These are phyloP conservation scores for Boletellus deceptivus DNA, from an alignment of 1,284 basidiomycete genomes.

Conservation along the genomic window DNA sequence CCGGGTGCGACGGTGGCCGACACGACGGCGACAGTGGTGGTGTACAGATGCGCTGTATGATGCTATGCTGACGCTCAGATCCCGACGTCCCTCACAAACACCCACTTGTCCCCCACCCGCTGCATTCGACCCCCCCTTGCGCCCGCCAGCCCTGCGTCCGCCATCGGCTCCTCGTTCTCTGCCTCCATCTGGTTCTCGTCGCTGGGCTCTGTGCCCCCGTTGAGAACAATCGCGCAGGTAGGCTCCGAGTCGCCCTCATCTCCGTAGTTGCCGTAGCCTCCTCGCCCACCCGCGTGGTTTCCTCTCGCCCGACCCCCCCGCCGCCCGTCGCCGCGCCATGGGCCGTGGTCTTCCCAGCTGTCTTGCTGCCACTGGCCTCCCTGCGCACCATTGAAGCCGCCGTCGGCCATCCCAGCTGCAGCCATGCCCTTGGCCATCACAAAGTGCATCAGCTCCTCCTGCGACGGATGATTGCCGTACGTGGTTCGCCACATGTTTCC, in stretches of 20 bases:
- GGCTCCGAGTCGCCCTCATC: slow-evolving; percentile 32
- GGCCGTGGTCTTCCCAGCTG: slow-evolving; percentile 13
- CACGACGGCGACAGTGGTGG: slow-evolving; percentile 2
- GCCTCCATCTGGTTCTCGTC: not conserved
- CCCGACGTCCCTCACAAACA: slow-evolving; percentile 52
- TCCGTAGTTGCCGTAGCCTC: slow-evolving; percentile 36
- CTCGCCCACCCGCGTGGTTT: slow-evolving; percentile 33
- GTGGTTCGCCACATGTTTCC: slow-evolving; percentile 71
- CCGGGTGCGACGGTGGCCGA: too few relatives aligned
- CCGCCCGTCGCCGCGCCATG: slow-evolving; percentile 15
- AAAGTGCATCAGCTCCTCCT: slow-evolving; percentile 72
- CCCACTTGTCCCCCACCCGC: slow-evolving; percentile 68
- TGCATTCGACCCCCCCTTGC: slow-evolving; percentile 58
- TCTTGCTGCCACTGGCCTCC: slow-evolving; percentile 25
- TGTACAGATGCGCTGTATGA: slow-evolving; percentile 26
- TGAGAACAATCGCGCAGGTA: slow-evolving; percentile 58
- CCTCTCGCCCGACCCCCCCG: slow-evolving; percentile 36
- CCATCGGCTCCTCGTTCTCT: not conserved
- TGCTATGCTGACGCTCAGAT: slow-evolving; percentile 1
- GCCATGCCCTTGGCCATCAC: slow-evolving; percentile 46
- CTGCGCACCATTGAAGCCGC: slow-evolving; percentile 16
- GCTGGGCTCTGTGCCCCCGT: slow-evolving; percentile 37
- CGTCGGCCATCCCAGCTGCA: slow-evolving; percentile 20
- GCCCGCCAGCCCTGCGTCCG: slow-evolving; percentile 11
- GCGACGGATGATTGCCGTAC: slow-evolving; percentile 61